Evolutionary conservation across 352 stramenopile genomes (phyloP), one percentile per base, ranked within the genome.

Genomic region (Globisporangium uncinulatum): DNA sequence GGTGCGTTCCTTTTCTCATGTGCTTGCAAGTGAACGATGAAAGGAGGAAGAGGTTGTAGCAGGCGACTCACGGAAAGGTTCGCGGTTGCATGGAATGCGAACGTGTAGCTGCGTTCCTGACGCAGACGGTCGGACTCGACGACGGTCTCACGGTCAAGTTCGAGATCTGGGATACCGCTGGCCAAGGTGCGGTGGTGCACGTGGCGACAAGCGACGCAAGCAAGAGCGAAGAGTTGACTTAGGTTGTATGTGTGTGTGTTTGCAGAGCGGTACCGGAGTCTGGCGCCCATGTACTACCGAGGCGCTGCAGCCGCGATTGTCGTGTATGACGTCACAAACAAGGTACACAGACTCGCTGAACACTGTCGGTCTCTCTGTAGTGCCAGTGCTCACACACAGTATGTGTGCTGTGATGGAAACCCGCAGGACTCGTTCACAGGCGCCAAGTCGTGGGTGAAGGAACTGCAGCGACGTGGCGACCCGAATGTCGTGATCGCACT

Each of bases 381-480:
- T 54, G 20, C 24, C 11, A 50, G 6, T 34, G 19, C 17, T 1
- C 13, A 17, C 46, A 17, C 15, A 31, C 15, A 29, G 20, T 32
- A 0, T 41, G 20, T 50, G 34, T 50, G 44, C 44, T 24, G 24
- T 51, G 24, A 36, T 39, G 9, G 15, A 20, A 10, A 24, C 21
- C 14, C 15, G 24, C 59, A 97, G 85, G 95, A 98, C 56, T 98
- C 93, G 9, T 98, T 98, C 63, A 97, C 90, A 19, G 97, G 97
- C 9, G 97, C 97, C 44, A 99, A 99, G 69, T 98, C 88, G 11
- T 99, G 98, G 98, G 97, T 99, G 37, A 99, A 99, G 74, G 98
- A 99, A 71, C 79, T 99, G 47, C 97, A 99, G 76, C 85, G 97
- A 60, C 92, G 97, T 55, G 97, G 97, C 43, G 97, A 99, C 73